Conservation (phyloP, 2,329 filamentous ascomycete species). For the Epichloe brachyelytri region DNA sequence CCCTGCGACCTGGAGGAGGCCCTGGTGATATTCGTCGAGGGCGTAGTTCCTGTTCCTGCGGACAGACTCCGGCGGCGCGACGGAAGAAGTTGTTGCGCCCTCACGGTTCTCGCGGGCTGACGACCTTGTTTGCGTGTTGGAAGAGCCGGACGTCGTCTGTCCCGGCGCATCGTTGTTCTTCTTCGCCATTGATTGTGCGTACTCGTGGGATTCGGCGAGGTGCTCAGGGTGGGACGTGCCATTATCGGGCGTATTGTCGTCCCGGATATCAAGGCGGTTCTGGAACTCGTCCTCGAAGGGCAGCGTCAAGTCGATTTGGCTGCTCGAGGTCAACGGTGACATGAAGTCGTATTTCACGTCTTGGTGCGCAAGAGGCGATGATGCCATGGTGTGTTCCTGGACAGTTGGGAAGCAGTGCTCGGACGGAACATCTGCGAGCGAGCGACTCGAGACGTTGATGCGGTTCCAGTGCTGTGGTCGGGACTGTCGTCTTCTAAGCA, state of each 20-base stretch:
- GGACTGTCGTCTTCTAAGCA: background rate
- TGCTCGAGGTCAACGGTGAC: background rate
- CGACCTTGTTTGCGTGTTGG: background rate
- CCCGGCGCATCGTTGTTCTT: background rate
- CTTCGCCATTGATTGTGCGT: background rate
- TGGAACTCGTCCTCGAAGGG: constrained; percentile 3
- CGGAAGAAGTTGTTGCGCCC: background rate
- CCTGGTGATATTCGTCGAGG: constrained; percentile 3
- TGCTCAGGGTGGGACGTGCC: no score
- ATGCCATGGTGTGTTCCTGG: background rate
- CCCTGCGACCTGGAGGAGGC: background rate
- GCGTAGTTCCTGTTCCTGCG: no score
- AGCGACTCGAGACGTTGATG: background rate
- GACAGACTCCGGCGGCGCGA: background rate
- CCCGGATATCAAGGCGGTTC: background rate
- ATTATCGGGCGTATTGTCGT: background rate
- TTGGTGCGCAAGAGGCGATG: background rate
- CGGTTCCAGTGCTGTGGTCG: background rate
- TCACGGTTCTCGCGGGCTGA: background rate
- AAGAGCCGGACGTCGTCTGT: background rate
- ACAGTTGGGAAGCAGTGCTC: background rate
- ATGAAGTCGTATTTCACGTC: constrained; percentile 1
- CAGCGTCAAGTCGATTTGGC: background rate
- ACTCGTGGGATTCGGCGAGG: background rate
- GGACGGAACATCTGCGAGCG: background rate